Evolutionary conservation across 306 rosid genomes (phyloP), one percentile per base, ranked within the genome.

Genomic region (Fragaria iinumae): DNA sequence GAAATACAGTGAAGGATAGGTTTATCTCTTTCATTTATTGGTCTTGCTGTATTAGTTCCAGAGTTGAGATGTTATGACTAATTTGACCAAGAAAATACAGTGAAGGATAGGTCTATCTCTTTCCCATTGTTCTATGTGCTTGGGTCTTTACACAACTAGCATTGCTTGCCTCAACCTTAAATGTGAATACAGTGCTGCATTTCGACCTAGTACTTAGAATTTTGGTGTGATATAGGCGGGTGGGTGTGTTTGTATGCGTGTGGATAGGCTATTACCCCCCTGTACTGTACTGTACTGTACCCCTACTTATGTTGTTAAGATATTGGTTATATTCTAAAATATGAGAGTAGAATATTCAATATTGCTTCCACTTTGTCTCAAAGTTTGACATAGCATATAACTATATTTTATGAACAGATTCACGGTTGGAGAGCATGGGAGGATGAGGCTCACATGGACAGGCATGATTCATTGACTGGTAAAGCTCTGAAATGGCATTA

Each of bases 361-460:
- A 20, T 20, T 39, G 8, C 64, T 67, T 68, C 52, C 53, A 34
- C 63, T 11, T 63, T n/a, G 55, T 48, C 32, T 47, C 73, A 63
- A 45, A 69, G 79, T 81, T 84, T 81, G 81, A 76, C 69, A 78
- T 83, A 80, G 68, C 69, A 57, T n/a, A 8, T 55, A 8, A 20
- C 59, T 53, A 53, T 56, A 74, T 72, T 69, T 69, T 85, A 72
- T 79, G 72, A 77, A 74, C 97, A 95, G 99, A 87, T 91, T 84
- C 97, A 95, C 77, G 91, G 92, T 82, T 95, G 99, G 99, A 89
- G 99, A 86, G 86, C 23, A 67, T 95, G 99, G 99, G 99, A 95
- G 75, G 90, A 89, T 36, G 96, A 88, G 82, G 98, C 98, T 81
- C 97, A 81, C 74, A 76, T 87, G 95, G 98, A 89, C 81, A 84